Base-by-base conservation (phyloP, 208 protist species). In the Leishmania tropica region DNA sequence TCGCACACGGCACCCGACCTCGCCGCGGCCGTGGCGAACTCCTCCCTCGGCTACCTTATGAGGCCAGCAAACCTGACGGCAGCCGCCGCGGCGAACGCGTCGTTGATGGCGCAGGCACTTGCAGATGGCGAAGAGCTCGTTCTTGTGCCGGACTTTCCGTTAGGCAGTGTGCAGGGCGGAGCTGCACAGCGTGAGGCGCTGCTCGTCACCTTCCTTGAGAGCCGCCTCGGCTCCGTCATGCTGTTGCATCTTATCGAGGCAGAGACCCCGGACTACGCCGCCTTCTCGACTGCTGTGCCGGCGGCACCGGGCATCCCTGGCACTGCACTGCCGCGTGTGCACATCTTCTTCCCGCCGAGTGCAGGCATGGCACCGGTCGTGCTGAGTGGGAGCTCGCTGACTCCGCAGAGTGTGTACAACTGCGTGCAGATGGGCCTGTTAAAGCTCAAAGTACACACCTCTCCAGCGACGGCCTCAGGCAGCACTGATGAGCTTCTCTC, bases 171-270 rank as follows among this genome's bases (percentile, higher is more conserved):
- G 37, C 42, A 82, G 40, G 83, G 89, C 71, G 89, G 90, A 11
- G 76, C 67, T 31, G 85, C 85, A 17, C 92, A 96, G 81, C 84
- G 83, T 8, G 79, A 80, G 51, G 92, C 87, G 56, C 72, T 96
- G 45, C 80, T 87, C 19, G 79, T 83, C 40, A 70, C 87, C 15
- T 74, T 96, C 19, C 72, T 81, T 8, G 83, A 87, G 58, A 83
- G 83, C 28, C 82, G 89, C 13, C 83, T 94, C 7, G 70, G 62
- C 76, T 67, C 72, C 37, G 77, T 90, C 19, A 78, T 78, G 10
- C 37, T 93, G 53, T 37, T 93, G 51, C 89, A 94, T 76, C 81
- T 90, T 19, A 84, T 96, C n/a, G 87, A 90, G 60, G 81, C 78
- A 28, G 90, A 83, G 37, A 88, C 90, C 31, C 81, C 83, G 31